phyloP scores from a whole-genome alignment of 202 grass and related monocot species.

The Musa balbisiana region DNA sequence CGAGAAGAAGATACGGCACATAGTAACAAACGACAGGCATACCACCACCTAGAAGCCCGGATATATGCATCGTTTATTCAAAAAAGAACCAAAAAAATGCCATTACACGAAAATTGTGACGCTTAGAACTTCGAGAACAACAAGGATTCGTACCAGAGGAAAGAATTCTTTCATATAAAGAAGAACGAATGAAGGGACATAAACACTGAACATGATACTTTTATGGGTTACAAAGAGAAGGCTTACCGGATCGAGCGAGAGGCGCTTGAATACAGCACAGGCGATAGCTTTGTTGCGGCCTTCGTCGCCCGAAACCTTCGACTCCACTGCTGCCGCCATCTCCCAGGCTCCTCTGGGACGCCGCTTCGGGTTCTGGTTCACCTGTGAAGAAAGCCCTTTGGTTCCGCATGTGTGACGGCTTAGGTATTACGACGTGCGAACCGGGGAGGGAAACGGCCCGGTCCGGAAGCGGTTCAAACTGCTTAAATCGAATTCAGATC shows the following conservation, averaged over 20 bases:
- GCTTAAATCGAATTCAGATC: no score
- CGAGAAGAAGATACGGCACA: no score
- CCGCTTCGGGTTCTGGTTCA: no score
- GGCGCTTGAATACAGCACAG: constrained; percentile 58
- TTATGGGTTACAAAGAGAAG: not conserved
- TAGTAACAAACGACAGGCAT: no score
- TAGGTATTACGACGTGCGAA: not conserved
- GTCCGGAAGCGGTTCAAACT: no score
- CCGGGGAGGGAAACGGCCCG: no score
- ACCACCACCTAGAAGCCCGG: no score
- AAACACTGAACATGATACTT: not conserved
- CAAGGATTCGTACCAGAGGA: not conserved
- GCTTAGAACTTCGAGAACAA: no score
- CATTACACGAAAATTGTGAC: no score
- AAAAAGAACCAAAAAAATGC: no score
- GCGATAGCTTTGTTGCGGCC: constrained; percentile 55
- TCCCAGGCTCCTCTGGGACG: no score
- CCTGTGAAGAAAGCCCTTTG: not conserved
- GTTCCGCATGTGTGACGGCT: not conserved
- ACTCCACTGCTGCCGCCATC: constrained; percentile 22
- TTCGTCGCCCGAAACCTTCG: constrained; percentile 24
- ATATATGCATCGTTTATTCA: no score
- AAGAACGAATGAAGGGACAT: not conserved
- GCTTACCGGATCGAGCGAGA: constrained; percentile 48
- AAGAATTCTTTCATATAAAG: not conserved